Evolutionary conservation across 1,139 yeast genomes (phyloP).

Genomic region (Spathaspora sp.): DNA sequence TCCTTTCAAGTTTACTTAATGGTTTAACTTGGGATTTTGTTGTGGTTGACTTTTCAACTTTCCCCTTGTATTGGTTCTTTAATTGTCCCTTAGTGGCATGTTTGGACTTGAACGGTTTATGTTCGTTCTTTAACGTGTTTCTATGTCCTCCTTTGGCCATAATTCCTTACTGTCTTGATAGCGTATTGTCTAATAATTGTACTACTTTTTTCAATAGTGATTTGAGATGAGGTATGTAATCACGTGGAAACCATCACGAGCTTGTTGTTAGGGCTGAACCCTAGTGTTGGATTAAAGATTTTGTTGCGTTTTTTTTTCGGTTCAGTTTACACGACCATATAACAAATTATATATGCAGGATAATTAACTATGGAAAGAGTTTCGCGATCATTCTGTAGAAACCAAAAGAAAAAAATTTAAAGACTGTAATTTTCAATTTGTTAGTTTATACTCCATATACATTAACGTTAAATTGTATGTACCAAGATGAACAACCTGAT

Average conservation of each 20-base stretch:
- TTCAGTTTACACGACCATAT: neutral
- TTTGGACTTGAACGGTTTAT: constrained; percentile 85
- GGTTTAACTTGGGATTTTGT: constrained; percentile 37
- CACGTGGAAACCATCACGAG: neutral
- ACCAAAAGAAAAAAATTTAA: neutral
- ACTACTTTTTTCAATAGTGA: neutral
- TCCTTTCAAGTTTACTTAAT: constrained; percentile 69
- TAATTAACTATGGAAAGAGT: neutral
- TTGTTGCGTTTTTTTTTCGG: neutral
- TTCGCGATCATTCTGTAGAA: neutral
- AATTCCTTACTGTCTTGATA: neutral
- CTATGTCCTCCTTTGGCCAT: constrained; percentile 78
- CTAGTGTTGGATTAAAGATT: too few relatives aligned
- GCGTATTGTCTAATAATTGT: neutral
- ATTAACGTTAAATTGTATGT: constrained; percentile 1
- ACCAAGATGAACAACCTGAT: neutral
- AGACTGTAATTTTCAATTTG: constrained; percentile 1
- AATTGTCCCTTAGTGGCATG: constrained; percentile 90
- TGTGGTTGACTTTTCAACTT: constrained; percentile 63
- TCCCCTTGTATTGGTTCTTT: constrained; percentile 80
- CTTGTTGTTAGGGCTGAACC: neutral
- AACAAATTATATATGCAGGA: neutral
- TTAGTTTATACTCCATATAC: constrained; percentile 1
- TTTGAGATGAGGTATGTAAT: neutral
- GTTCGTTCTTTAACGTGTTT: constrained; percentile 76